Conservation (phyloP, 208 protist species). For the Wallacemonas sp. region DNA sequence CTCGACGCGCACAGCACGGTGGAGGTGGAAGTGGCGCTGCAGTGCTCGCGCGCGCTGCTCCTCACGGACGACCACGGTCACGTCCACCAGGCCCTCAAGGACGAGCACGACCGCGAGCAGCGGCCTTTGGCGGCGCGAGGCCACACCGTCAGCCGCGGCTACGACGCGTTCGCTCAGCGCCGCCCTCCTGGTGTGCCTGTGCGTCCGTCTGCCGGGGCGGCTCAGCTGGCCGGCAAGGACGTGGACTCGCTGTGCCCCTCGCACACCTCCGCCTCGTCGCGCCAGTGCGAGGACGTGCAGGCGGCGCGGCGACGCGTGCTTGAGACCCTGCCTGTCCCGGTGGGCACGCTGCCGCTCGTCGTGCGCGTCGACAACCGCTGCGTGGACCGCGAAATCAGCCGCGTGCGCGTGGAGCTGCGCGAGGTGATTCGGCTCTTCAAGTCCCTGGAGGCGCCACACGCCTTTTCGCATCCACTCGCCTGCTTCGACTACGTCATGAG, state of each 20-base stretch:
- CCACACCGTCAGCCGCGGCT: background rate
- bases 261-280: background rate
- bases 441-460: conserved; percentile 45
- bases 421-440: conserved; percentile 62
- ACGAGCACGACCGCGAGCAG: background rate
- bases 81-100: background rate
- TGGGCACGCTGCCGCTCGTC: conserved; percentile 42
- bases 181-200: background rate
- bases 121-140: background rate
- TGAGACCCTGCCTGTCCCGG: conserved; percentile 40
- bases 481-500: conserved; percentile 50
- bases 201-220: too few species aligned
- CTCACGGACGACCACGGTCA: conserved; percentile 25
- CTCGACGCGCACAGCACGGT: conserved; percentile 35
- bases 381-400: conserved; percentile 22
- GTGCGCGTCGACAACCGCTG: conserved; percentile 56
- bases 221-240: background rate
- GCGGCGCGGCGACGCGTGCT: conserved; percentile 7
- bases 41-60: conserved; percentile 44
- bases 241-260: background rate
- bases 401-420: conserved; percentile 55
- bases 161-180: conserved; percentile 22
- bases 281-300: background rate
- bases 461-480: conserved; percentile 38
- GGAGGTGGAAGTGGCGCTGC: conserved; percentile 61